Conservation (phyloP, 2,329 filamentous ascomycete genomes). For the Nannizziopsis arthrosporioides region DNA sequence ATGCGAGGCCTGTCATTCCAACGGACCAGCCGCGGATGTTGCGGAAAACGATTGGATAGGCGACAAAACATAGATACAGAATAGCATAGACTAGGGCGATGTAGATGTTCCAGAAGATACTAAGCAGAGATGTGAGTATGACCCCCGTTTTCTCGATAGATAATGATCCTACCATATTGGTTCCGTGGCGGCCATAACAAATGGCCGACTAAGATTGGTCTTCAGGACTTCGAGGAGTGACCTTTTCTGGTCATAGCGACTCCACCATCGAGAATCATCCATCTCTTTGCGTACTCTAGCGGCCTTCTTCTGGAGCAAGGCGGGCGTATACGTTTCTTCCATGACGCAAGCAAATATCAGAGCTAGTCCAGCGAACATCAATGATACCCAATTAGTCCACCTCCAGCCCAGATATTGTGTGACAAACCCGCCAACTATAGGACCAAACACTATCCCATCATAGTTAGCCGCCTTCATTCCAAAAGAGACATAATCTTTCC, state of each 20-base stretch:
- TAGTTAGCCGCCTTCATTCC: conserved; percentile 4
- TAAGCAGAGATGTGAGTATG: conserved; percentile 22
- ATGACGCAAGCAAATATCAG: conserved; percentile 49
- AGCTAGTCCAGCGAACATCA: conserved; percentile 58
- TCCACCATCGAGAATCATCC: conserved; percentile 63
- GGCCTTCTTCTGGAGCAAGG: conserved; percentile 56
- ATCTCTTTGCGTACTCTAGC: conserved; percentile 54
- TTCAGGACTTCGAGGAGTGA: conserved; percentile 57
- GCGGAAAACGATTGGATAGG: conserved; percentile 74
- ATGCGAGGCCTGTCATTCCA: conserved; percentile 63
- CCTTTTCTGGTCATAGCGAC: conserved; percentile 62
- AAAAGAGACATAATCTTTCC: not conserved
- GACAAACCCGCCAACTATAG: conserved; percentile 70
- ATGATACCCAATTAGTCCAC: conserved; percentile 71
- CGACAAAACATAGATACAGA: conserved; percentile 80
- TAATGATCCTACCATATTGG: conserved; percentile 58
- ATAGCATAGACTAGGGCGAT: conserved; percentile 72
- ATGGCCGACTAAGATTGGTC: conserved; percentile 64
- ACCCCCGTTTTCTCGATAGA: not conserved
- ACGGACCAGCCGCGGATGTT: conserved; percentile 64
- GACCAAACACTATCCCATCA: conserved; percentile 39
- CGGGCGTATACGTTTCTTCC: conserved; percentile 66
- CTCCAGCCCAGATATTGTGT: conserved; percentile 63
- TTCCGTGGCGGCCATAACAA: conserved; percentile 65
- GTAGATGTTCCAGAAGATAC: conserved; percentile 62